These are phyloP conservation scores for Syzygium jambos DNA, from an alignment of 345 rosid genomes.

Conservation along the genomic window DNA sequence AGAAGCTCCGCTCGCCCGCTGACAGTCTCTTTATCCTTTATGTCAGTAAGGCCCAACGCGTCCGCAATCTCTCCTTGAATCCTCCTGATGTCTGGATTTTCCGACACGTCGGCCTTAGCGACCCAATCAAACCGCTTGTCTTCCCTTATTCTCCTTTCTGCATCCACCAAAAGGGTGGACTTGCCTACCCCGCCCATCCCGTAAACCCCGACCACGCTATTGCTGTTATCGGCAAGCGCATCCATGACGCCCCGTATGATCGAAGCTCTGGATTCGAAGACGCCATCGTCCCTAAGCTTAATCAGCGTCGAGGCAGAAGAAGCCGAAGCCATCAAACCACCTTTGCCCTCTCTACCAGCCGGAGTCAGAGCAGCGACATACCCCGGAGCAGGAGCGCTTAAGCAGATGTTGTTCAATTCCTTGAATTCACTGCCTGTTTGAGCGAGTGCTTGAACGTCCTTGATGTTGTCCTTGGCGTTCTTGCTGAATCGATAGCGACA, in stretches of 20 bases:
- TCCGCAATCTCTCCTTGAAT: too few species aligned
- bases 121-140: not conserved
- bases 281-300: not conserved
- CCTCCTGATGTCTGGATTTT: too few species aligned
- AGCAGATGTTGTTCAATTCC: not conserved
- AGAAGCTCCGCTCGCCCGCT: rapidly evolving
- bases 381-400: not conserved
- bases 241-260: not conserved
- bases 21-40: not conserved
- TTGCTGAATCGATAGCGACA: not conserved
- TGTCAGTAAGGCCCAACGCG: not conserved
- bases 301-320: too few species aligned
- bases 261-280: not conserved
- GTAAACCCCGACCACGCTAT: not conserved
- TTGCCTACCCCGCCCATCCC: not conserved
- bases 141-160: not conserved
- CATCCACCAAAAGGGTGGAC: not conserved
- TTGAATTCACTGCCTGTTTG: not conserved
- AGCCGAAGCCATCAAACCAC: not conserved
- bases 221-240: not conserved
- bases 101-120: too few species aligned
- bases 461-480: not conserved
- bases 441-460: rapidly evolving
- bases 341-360: not conserved
- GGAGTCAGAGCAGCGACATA: not conserved